Evolutionary conservation across 371 early-diverging fungal genomes (phyloP), one percentile per base, ranked within the genome.

Genomic region (Mortierella sp.): DNA sequence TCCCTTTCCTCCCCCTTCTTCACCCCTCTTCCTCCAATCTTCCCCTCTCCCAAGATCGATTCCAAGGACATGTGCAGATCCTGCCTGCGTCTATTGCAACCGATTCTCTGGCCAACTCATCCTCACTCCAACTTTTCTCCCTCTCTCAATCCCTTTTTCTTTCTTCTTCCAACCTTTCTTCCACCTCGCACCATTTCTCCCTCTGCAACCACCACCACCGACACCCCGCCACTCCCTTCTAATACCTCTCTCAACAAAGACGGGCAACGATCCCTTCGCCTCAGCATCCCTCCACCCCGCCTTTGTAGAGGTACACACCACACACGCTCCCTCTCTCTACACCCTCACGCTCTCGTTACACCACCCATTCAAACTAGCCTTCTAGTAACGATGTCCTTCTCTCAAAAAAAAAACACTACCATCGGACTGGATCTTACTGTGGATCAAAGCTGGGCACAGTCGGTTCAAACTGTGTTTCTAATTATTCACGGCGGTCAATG

Each of bases 71-170:
- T 65, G 65, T 38, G 65, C 65, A 65, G 65, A 65, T 65, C 65
- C 65, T 65, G 65, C 41, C 41, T 65, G 65, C 41, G 65, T 41
- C 65, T 65, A 65, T 65, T 38, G 65, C 65, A 65, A 65, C 65
- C 65, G 38, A 65, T 38, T 68, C 49, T 68, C 12, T 65, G 63
- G 35, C 38, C 70, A 32, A 56, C 12, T 68, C 51, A 35, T 38
- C 38, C 72, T 29, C 76, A 44, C 65, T 76, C 27, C 12, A 29
- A 14, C 38, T 43, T 27, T 65, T 29, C 76, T 44, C 72, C 21
- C 49, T 10, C 65, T 81, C 43, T 32, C 68, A 21, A 51, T 24
- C 73, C 38, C 41, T 72, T n/a, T 71, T 68, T 54, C 71, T 76
- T n/a, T 72, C 60, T 41, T 70, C 71, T 41, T 70, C 74, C 29